Evolutionary conservation across 192 early-diverging fungal genomes (phyloP), one percentile per base, ranked within the genome.

Genomic region (Bifiguratus adelaidae): DNA sequence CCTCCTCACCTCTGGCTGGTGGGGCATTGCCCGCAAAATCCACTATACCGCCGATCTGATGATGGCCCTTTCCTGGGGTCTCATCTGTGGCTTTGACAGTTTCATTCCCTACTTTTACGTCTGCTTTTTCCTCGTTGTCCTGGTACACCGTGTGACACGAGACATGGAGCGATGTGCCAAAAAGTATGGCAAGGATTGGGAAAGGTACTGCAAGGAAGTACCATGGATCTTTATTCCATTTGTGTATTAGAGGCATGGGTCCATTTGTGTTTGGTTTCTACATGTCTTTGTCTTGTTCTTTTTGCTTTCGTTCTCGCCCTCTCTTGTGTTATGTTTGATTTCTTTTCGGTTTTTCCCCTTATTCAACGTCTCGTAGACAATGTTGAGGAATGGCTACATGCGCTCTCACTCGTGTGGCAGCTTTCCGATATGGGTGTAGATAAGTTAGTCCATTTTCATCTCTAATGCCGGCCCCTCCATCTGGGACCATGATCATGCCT

Each of bases 141-240:
- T 95, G 12, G 54, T 83, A 28, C 92, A 95, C 65, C 85, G 92
- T 49, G 82, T 79, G 25, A 58, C 64, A 48, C 74, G 92, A 25
- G 92, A 95, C 61, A 89, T 91, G 64, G 64, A 78, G 52, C 78
- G 82, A 48, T 95, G 92, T 63, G 65, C 78, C 24, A 70, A 67
- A 18, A 95, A 95, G 65, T 95, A 95, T 64, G 85, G 85, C 30
- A 79, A 78, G 44, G 88, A 91, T 56, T 95, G 92, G 92, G 72
- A 79, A 22, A 56, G 62, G 41, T 95, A 95, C 66, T 82, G 80
- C 47, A 53, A 72, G 38, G 41, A 56, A 0, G 91, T 94, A 0
- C 83, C 81, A 3, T 91, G 83, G 52, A 73, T 80, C 50, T 84
- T 94, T 50, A 71, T 94, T 28, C 91, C 91, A 15, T 70, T 71